phyloP scores from a whole-genome alignment of 2,329 filamentous ascomycete genomes.

The Thielaviopsis ethacetica region DNA sequence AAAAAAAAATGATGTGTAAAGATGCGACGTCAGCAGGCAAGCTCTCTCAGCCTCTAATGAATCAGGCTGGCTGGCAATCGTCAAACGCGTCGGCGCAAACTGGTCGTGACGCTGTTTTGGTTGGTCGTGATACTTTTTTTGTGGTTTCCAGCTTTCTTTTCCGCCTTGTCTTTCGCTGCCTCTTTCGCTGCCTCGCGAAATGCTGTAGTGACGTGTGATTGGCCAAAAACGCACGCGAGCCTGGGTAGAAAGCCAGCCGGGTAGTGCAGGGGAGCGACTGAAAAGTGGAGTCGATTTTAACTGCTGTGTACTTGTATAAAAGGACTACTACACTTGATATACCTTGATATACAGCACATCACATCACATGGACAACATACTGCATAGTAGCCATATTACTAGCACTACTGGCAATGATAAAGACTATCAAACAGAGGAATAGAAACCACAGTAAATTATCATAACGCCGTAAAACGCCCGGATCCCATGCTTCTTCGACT shows the following conservation, averaged over 20 bases:
- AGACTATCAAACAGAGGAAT: background rate
- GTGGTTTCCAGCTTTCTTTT: background rate
- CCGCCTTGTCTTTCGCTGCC: background rate
- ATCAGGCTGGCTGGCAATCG: too few relatives aligned
- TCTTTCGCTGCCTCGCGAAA: background rate
- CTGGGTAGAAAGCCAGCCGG: background rate
- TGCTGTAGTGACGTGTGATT: background rate
- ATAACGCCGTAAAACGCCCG: conserved; percentile 10
- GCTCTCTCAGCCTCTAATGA: too few relatives aligned
- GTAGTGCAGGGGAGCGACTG: background rate
- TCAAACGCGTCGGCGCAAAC: background rate
- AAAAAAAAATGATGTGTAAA: too few relatives aligned
- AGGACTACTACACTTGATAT: too few relatives aligned
- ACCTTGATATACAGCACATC: too few relatives aligned
- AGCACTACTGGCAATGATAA: too few relatives aligned
- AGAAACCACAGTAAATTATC: background rate
- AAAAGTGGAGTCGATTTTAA: background rate
- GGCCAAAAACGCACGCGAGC: background rate
- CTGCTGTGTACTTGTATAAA: too few relatives aligned
- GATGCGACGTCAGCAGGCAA: too few relatives aligned
- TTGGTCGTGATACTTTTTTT: background rate
- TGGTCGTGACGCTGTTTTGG: background rate
- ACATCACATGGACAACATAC: too few relatives aligned
- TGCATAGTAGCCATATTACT: too few relatives aligned
- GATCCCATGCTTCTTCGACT: background rate